Base-by-base conservation (phyloP, 305 asterid species). In the Lippia alba region DNA sequence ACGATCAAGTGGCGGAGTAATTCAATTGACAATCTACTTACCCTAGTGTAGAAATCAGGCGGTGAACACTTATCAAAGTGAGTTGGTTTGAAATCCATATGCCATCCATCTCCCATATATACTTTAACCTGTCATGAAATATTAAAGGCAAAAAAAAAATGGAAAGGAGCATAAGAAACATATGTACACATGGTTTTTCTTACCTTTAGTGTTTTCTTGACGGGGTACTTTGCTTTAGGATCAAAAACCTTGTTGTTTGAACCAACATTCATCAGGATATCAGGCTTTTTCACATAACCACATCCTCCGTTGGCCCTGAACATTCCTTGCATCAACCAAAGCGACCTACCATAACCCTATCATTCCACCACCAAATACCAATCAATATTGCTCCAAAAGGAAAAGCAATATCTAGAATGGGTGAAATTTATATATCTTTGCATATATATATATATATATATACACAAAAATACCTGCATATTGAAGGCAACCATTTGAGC, bases 401-500 rank as follows among this genome's bases (percentile, higher is more conserved):
- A 51, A 15, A 9, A 51, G 17, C 32, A 18, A 12, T 49, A 3
- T 9, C 60, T 48, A n/a, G 49, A 65, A 34, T 14, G 48, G 30
- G 30, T 24, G 30, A 24, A 1, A 24, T 24, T 24, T 24, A 24
- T 24, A 24, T 24, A 24, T 24, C 30, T 24, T 24, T 24, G 30
- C 30, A n/a, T n/a, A n/a, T n/a, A 24, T 24, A 24, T 24, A 24
- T 1, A 24, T 36, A 36, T 36, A 36, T 36, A 36, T 36, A 44
- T 44, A 53, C n/a, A n/a, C n/a, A n/a, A n/a, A 18, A 66, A 51
- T 66, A 92, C 97, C 97, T 90, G 97, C 98, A 92, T 90, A 76
- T 92, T 92, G 77, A 90, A 87, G 20, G 97, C 96, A 56, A 92
- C 87, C 98, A 92, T 89, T 77, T 92, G 98, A 74, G 98, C 97